phyloP scores from a whole-genome alignment of 345 rosid species.

The Hibiscus mutabilis region DNA sequence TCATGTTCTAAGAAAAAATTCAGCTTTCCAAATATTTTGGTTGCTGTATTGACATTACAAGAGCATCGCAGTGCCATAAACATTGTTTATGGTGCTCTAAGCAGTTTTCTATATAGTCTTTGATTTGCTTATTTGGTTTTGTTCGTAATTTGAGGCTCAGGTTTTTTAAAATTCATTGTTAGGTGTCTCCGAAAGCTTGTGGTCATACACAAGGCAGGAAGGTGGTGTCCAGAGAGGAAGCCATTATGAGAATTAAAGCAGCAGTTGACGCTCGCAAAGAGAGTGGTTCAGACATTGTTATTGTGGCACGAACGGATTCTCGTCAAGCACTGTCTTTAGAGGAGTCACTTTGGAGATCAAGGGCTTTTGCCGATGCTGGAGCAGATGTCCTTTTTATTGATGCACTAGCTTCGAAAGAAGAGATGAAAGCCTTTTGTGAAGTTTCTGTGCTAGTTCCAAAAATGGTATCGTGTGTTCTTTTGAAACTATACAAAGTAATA shows the following conservation, averaged over 20 bases:
- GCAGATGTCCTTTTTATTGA: conserved; percentile 84
- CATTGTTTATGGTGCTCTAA: not conserved
- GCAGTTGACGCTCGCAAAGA: conserved; percentile 86
- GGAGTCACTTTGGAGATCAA: conserved; percentile 75
- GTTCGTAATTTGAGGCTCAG: conserved; percentile 2
- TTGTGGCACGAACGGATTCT: conserved; percentile 80
- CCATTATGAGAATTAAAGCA: conserved; percentile 71
- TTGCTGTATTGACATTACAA: not conserved
- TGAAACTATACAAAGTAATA: not conserved
- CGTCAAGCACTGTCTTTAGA: conserved; percentile 74
- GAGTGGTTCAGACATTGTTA: conserved; percentile 65
- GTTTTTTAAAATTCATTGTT: conserved; percentile 16
- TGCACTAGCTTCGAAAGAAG: conserved; percentile 75
- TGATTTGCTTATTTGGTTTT: not conserved
- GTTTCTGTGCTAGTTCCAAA: conserved; percentile 72
- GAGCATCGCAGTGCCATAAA: not conserved
- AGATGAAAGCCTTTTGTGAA: conserved; percentile 90
- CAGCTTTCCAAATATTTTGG: not conserved
- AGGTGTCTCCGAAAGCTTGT: conserved; percentile 81
- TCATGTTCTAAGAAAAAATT: not conserved
- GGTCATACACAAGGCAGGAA: conserved; percentile 59
- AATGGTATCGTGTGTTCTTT: conserved; percentile 44
- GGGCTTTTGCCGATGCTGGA: conserved; percentile 92
- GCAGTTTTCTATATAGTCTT: not conserved
- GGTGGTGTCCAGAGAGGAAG: conserved; percentile 87